Base-by-base conservation (phyloP, 2,329 filamentous ascomycete genomes). In the Chaetomium strumarium region DNA sequence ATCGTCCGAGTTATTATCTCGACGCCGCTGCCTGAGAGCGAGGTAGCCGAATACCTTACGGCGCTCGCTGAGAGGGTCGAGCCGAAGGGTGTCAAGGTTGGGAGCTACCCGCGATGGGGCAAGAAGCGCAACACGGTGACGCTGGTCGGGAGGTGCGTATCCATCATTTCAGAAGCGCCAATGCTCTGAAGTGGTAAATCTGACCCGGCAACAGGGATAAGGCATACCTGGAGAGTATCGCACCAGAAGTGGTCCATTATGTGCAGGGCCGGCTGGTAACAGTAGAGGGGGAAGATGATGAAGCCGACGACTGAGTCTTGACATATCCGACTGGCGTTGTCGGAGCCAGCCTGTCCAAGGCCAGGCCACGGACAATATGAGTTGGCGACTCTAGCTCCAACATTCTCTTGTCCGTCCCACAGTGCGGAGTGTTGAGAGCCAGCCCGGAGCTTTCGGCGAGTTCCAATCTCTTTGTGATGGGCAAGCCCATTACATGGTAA, bases 91-190 rank as follows among this genome's bases (percentile, higher is more conserved):
- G 79, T 97, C 63, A 97, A 97, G 72, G 90, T 97, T 14, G 93
- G 93, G 43, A 95, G 89, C 69, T 97, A 99, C 70, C 93, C 93
- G 34, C 77, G 90, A 51, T 96, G 91, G 90, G 89, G 87, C 5
- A 92, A 89, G 76, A 82, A 83, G 63, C 78, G 78, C 58, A 97
- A 97, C 69, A 93, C 90, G 0, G 90, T 97, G 44, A 96, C 92
- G 11, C 74, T 99, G 49, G 91, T 96, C 17, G 81, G 82, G 60
- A 74, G 71, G 75, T 80, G 45, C n/a, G 52, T 44, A 16, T 30
- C 10, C 11, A 12, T 14, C 20, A 3, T 30, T 19, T 46, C 17
- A 8, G 8, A 2, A 5, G 5, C 46, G 13, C 17, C 33, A n/a
- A 3, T 3, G 10, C 10, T 36, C 14, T 16, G 2, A 16, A 6